Evolutionary conservation across 2,329 filamentous ascomycete genomes (phyloP).

Genomic region (Zasmidium cellare): DNA sequence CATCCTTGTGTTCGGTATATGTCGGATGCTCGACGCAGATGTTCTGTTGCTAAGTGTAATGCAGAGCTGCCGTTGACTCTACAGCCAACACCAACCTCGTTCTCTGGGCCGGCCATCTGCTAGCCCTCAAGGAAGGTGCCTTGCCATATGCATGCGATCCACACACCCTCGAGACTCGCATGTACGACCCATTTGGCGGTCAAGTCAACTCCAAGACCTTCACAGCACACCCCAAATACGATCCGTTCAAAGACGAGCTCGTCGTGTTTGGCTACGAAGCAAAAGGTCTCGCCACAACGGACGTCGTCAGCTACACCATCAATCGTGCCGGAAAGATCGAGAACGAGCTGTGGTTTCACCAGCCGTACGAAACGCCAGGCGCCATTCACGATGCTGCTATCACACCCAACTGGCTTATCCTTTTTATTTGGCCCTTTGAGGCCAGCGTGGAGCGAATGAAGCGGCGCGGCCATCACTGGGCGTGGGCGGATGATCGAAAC

Average conservation of each 20-base stretch:
- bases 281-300: constrained; percentile 35
- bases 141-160: constrained; percentile 44
- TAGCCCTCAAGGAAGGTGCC: constrained; percentile 54
- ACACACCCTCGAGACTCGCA: constrained; percentile 41
- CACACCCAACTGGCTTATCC: constrained; percentile 40
- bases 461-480: constrained; percentile 42
- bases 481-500: constrained; percentile 33
- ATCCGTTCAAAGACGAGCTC: constrained; percentile 44
- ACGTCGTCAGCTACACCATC: constrained; percentile 44
- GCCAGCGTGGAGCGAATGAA: constrained; percentile 37
- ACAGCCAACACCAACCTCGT: constrained; percentile 62
- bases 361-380: constrained; percentile 35
- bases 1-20: constrained; percentile 22
- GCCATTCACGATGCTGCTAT: constrained; percentile 44
- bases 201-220: constrained; percentile 43
- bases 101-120: constrained; percentile 57
- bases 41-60: neutral
- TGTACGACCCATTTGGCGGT: constrained; percentile 41
- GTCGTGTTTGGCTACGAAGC: constrained; percentile 46
- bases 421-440: constrained; percentile 42
- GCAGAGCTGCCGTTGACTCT: constrained; percentile 47
- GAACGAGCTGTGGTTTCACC: constrained; percentile 43
- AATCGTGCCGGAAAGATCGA: constrained; percentile 39
- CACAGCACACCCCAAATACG: constrained; percentile 48
- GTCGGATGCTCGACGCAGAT: neutral